Percentiles rank a stretch among this genome's conserved stretches.
phyloP scores from a whole-genome alignment of 306 rosid species.

The Pyrus bretschneideri region DNA sequence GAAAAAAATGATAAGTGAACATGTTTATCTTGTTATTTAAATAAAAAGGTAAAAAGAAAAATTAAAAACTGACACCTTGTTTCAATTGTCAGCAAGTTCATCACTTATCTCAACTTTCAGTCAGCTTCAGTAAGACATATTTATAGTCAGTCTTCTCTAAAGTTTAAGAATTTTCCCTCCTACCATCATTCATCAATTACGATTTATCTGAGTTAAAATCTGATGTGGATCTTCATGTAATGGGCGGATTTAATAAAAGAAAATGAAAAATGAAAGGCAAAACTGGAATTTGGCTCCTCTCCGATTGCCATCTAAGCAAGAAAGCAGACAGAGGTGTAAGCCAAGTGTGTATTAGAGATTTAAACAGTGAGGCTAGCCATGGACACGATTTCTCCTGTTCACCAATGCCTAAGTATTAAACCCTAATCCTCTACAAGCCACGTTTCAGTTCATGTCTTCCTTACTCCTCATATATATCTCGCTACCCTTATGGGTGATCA shows the following conservation, averaged over 20 bases:
- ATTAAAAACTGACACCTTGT: too few species aligned
- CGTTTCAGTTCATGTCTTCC: conserved; percentile 40
- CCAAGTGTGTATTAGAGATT: conserved; percentile 63
- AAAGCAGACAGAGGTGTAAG: conserved; percentile 22
- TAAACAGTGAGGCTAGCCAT: conserved; percentile 29
- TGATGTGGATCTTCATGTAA: not conserved
- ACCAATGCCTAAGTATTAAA: conserved; percentile 62
- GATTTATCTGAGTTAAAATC: too few species aligned
- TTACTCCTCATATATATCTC: conserved; percentile 26
- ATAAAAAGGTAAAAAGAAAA: too few species aligned
- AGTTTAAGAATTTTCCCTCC: not conserved
- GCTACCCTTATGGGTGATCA: not conserved
- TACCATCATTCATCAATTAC: too few species aligned
- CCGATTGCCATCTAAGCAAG: conserved; percentile 43
- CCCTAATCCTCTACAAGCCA: conserved; percentile 37
- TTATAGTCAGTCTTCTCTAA: too few species aligned
- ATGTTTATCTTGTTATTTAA: too few species aligned
- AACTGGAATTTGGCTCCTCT: not conserved
- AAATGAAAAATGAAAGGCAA: not conserved
- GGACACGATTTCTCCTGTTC: conserved; percentile 60
- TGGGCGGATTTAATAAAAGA: not conserved
- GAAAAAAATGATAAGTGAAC: too few species aligned
- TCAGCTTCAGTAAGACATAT: not conserved
- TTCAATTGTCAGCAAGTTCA: too few species aligned
- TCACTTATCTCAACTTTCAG: too few species aligned